Conservation (phyloP, 2,329 filamentous ascomycete species). For the Penicillium occitanis region DNA sequence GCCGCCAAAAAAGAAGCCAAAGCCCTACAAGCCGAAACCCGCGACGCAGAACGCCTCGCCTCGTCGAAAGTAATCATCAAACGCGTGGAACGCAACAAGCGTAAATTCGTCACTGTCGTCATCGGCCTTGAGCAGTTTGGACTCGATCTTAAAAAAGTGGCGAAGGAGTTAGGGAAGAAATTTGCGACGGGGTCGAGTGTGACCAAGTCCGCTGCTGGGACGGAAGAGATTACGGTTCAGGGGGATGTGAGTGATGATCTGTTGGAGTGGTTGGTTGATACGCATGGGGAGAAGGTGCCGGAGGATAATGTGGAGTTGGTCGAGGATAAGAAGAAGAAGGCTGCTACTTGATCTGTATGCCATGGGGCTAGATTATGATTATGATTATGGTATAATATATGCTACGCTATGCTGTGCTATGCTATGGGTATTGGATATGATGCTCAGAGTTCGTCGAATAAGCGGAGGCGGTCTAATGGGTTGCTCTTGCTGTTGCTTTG, state of each 20-base stretch:
- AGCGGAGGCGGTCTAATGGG: conserved; percentile 8
- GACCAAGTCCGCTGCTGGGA: conserved; percentile 79
- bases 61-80: conserved; percentile 85
- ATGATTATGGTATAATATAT: neutral
- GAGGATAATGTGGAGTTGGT: conserved; percentile 94
- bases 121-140: conserved; percentile 86
- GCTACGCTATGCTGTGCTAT: neutral
- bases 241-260: conserved; percentile 96
- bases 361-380: neutral
- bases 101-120: conserved; percentile 94
- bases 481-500: neutral
- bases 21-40: conserved; percentile 81
- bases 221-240: conserved; percentile 96
- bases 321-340: conserved; percentile 85
- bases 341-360: conserved; percentile 15
- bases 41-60: conserved; percentile 78
- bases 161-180: conserved; percentile 98
- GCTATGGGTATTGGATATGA: neutral
- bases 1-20: conserved; percentile 96
- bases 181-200: conserved; percentile 93
- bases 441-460: conserved; percentile 22
- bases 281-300: conserved; percentile 78
- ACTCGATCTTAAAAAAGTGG: conserved; percentile 89
- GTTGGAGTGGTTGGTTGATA: conserved; percentile 83
- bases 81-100: conserved; percentile 96